A percentile compares a stretch with the other conserved stretches of the same genome.
phyloP scores from a whole-genome alignment of 108 stramenopile species.

The Cyclotella cryptica region DNA sequence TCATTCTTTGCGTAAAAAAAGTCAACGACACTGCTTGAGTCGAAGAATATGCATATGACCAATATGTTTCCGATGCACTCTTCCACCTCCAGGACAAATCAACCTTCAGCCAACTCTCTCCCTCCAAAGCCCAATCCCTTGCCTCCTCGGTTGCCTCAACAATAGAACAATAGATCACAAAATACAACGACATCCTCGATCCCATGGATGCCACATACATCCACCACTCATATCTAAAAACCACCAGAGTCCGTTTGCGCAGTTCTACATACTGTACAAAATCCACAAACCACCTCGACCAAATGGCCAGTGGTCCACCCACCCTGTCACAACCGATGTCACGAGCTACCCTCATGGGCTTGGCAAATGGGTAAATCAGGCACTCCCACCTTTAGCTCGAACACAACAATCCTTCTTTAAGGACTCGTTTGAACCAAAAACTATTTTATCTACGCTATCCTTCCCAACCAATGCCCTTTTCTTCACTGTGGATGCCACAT shows the following conservation, averaged over 20 bases:
- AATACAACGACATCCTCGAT: neutral
- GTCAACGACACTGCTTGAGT: too few relatives aligned
- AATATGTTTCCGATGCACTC: too few relatives aligned
- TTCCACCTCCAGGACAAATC: too few relatives aligned
- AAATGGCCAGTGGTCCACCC: neutral
- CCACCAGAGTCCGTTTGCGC: too few relatives aligned
- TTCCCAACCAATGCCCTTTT: conserved; percentile 28
- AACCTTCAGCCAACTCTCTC: too few relatives aligned
- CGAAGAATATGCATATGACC: too few relatives aligned
- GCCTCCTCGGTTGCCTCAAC: too few relatives aligned
- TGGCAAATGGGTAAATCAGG: conserved; percentile 22
- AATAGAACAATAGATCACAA: neutral
- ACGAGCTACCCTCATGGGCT: conserved; percentile 19
- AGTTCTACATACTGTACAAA: too few relatives aligned
- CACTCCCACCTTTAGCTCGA: conserved; percentile 6
- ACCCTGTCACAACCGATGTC: conserved; percentile 14
- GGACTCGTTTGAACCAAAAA: conserved; percentile 15
- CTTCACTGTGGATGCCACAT: conserved; percentile 14
- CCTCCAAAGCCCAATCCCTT: too few relatives aligned
- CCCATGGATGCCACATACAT: neutral
- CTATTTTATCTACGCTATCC: neutral
- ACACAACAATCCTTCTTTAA: conserved; percentile 15
- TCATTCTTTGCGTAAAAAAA: too few relatives aligned
- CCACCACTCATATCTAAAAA: too few relatives aligned
- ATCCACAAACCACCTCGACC: too few relatives aligned